These are phyloP conservation scores for Zoysia japonica DNA, from an alignment of 176 grass and related monocot species.

Conservation along the genomic window DNA sequence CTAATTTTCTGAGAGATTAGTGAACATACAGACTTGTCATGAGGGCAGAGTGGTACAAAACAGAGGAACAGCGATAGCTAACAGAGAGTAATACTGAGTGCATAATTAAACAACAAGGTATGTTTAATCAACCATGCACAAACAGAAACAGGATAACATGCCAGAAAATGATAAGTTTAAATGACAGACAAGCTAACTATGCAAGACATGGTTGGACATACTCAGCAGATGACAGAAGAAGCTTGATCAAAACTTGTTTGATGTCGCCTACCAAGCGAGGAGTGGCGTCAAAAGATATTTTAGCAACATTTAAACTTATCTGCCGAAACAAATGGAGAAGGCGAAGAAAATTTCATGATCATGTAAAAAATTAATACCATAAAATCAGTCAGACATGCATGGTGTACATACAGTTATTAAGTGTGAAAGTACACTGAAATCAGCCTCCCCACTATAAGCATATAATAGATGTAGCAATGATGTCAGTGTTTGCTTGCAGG, in stretches of 20 bases:
- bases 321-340: constrained; percentile 37
- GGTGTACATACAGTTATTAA: constrained; percentile 59
- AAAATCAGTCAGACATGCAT: constrained; percentile 7
- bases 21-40: background rate
- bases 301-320: constrained; percentile 62
- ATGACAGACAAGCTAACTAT: constrained; percentile 32
- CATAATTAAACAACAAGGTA: constrained; percentile 22
- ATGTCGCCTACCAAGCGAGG: constrained; percentile 64
- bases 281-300: constrained; percentile 66
- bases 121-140: constrained; percentile 10
- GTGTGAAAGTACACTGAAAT: constrained; percentile 83
- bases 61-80: background rate
- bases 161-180: constrained; percentile 12
- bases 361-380: constrained; percentile 9
- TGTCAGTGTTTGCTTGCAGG: constrained; percentile 67
- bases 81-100: background rate
- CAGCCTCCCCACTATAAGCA: constrained; percentile 56
- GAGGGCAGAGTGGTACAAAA: background rate
- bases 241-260: constrained; percentile 71
- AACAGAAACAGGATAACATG: constrained; percentile 12
- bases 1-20: constrained; percentile 67
- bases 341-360: constrained; percentile 21
- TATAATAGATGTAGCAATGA: constrained; percentile 69
- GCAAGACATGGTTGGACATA: constrained; percentile 42
- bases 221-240: constrained; percentile 72